Conservation (phyloP, 768 basidiomycete species). For the Hericium coralloides region DNA sequence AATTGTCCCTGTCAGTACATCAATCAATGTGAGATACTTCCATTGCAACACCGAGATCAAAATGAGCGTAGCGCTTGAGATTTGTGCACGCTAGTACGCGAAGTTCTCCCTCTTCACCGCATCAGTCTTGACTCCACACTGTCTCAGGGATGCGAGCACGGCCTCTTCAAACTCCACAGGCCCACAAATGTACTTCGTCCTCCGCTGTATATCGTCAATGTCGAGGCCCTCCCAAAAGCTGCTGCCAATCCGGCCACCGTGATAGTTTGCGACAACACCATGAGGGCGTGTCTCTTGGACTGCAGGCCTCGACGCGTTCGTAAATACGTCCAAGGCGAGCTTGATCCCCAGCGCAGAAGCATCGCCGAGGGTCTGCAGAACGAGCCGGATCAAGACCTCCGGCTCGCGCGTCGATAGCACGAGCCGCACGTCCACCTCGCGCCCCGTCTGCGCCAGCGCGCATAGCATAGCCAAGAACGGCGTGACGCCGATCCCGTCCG, state of each 20-base stretch:
- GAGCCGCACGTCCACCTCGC: slow-evolving; percentile 33
- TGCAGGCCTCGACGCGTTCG: slow-evolving; percentile 9
- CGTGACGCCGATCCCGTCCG: slow-evolving; percentile 58
- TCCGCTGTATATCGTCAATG: background rate
- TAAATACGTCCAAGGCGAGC: slow-evolving; percentile 35
- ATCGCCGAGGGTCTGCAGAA: slow-evolving; percentile 24
- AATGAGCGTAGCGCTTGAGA: too few species aligned
- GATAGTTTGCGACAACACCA: background rate
- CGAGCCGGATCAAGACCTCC: slow-evolving; percentile 36
- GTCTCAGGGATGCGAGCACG: background rate
- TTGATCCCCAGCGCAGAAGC: slow-evolving; percentile 10
- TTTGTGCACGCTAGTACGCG: background rate
- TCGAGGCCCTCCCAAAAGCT: background rate
- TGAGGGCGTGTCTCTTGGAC: background rate
- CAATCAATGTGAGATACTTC: too few species aligned
- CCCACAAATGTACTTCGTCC: background rate
- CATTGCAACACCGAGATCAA: too few species aligned
- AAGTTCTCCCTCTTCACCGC: background rate
- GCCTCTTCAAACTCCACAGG: background rate
- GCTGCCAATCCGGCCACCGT: background rate
- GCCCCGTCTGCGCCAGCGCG: slow-evolving; percentile 8
- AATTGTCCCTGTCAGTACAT: too few species aligned
- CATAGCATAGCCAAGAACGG: slow-evolving; percentile 51
- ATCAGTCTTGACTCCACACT: background rate
- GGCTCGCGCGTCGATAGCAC: slow-evolving; percentile 47